These are phyloP conservation scores for Colletotrichum orbiculare DNA, from an alignment of 2,329 filamentous ascomycete species.

Conservation along the genomic window DNA sequence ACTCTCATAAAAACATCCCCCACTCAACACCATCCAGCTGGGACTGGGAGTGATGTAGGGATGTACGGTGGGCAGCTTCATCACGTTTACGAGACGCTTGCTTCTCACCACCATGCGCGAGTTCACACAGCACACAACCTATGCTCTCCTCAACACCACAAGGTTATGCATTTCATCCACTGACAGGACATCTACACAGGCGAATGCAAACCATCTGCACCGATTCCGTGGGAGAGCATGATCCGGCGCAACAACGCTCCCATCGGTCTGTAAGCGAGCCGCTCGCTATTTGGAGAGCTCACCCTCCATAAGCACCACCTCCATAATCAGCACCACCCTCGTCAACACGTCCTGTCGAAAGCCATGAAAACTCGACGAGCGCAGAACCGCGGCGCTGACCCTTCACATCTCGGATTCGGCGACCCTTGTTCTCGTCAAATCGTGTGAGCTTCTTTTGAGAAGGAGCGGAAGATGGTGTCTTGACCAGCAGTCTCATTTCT, in stretches of 20 bases:
- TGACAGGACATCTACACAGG: conserved; percentile 39
- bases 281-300: background rate
- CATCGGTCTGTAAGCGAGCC: conserved; percentile 26
- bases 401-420: conserved; percentile 24
- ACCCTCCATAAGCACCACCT: background rate
- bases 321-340: background rate
- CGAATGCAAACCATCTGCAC: conserved; percentile 50
- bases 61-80: conserved; percentile 7
- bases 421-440: background rate
- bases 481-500: background rate
- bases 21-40: conserved; percentile 27
- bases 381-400: conserved; percentile 12
- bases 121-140: background rate
- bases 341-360: background rate
- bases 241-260: conserved; percentile 48
- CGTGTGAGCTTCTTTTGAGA: no score
- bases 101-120: conserved; percentile 2
- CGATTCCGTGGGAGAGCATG: conserved; percentile 49
- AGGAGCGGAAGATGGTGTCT: no score
- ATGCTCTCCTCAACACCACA: background rate
- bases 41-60: conserved; percentile 26
- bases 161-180: background rate
- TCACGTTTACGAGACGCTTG: conserved; percentile 6
- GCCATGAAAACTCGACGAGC: background rate
- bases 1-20: conserved; percentile 8